These are phyloP conservation scores for Funneliformis caledonium DNA, from an alignment of 371 early-diverging fungal genomes.

Conservation along the genomic window DNA sequence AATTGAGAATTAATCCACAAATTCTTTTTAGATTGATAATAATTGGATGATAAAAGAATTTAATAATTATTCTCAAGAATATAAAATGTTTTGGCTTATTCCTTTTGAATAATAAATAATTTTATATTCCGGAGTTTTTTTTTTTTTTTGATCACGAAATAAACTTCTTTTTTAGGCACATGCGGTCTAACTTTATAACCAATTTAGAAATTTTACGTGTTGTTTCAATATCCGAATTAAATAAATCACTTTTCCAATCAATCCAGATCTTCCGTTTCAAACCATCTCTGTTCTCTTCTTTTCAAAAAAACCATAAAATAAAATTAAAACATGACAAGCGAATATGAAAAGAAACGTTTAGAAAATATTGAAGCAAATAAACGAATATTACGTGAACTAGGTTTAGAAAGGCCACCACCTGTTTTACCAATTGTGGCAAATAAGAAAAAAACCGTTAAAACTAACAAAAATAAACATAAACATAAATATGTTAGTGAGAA, in stretches of 20 bases:
- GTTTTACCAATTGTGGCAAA: not conserved
- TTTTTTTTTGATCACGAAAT: too few species aligned
- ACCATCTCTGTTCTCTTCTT: too few species aligned
- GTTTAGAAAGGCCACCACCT: slow-evolving; percentile 13
- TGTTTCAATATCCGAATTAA: too few species aligned
- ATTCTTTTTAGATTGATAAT: not conserved
- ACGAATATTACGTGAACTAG: slow-evolving; percentile 29
- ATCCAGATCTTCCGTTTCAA: too few species aligned
- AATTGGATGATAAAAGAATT: not conserved
- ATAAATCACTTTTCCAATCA: too few species aligned
- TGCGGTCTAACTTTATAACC: too few species aligned
- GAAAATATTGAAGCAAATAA: slow-evolving; percentile 30
- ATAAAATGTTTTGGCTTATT: slow-evolving; percentile 9
- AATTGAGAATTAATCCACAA: not conserved
- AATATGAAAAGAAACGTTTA: slow-evolving; percentile 35
- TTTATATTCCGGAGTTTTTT: too few species aligned
- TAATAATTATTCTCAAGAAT: slow-evolving; percentile 1
- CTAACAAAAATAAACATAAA: not conserved
- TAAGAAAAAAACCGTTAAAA: not conserved
- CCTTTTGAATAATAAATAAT: not conserved
- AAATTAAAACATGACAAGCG: not conserved
- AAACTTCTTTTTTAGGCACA: too few species aligned
- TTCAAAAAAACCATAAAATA: too few species aligned
- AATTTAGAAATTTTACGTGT: too few species aligned
- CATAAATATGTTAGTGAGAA: not conserved